A percentile compares a stretch with the other conserved stretches of the same genome.
Conservation (phyloP, 2,329 filamentous ascomycete species). For the Aspergillus caelatus region DNA sequence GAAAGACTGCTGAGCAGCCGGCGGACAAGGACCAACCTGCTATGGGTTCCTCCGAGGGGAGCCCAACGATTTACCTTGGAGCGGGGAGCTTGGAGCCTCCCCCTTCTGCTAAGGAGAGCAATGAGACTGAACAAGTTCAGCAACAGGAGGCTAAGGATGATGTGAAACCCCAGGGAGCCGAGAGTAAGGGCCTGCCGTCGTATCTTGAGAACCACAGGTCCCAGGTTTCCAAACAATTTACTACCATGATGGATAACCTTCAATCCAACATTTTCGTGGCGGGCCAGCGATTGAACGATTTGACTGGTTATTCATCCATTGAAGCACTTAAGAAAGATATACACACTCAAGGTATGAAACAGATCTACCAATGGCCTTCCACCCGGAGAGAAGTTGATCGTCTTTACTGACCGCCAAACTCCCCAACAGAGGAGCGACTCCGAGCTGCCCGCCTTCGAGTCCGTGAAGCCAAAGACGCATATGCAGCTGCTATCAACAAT, state of each 20-base stretch:
- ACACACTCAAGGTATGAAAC: constrained; percentile 59
- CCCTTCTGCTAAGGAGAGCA: constrained; percentile 18
- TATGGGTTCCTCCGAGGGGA: constrained; percentile 25
- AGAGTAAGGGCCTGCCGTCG: constrained; percentile 34
- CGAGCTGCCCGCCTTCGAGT: constrained; percentile 63
- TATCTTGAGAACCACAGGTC: constrained; percentile 54
- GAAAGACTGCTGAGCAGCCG: constrained; percentile 22
- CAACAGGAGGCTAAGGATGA: constrained; percentile 12
- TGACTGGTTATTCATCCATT: constrained; percentile 92
- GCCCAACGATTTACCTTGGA: constrained; percentile 20
- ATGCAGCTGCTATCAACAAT: constrained; percentile 80
- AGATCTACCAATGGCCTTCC: not conserved
- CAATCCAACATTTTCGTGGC: constrained; percentile 83
- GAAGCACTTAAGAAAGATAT: constrained; percentile 83
- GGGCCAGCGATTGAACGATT: constrained; percentile 85
- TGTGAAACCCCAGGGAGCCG: not conserved
- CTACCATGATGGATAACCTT: constrained; percentile 80
- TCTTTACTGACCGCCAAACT: constrained; percentile 6
- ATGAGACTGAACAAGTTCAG: constrained; percentile 15
- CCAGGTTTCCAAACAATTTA: constrained; percentile 63
- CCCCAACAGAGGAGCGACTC: constrained; percentile 54
- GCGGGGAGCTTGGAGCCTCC: constrained; percentile 23
- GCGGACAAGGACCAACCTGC: constrained; percentile 21
- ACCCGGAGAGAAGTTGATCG: not conserved
- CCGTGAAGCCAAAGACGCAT: constrained; percentile 70